These are phyloP conservation scores for Lactarius akahatsu DNA, from an alignment of 768 basidiomycete species.

Conservation along the genomic window DNA sequence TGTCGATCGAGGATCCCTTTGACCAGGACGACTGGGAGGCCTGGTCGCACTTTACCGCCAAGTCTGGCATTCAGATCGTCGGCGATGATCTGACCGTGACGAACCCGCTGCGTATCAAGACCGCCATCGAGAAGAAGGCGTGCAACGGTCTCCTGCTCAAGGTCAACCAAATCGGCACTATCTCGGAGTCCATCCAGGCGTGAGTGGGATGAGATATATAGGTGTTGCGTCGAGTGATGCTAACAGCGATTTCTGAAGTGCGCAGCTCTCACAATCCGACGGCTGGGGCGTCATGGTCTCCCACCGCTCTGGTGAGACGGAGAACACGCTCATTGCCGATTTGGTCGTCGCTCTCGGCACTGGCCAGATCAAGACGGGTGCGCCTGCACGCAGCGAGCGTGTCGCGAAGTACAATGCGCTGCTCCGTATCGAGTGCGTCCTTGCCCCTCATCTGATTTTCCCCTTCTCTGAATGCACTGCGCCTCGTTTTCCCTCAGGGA, in stretches of 20 bases:
- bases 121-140: constrained; percentile 98
- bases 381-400: constrained; percentile 94
- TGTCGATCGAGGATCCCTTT: constrained; percentile 97
- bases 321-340: constrained; percentile 96
- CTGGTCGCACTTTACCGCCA: constrained; percentile 87
- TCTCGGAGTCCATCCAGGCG: constrained; percentile 99
- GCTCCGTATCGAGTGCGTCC: constrained; percentile 79
- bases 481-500: constrained; percentile 47
- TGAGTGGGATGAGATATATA: constrained; percentile 43
- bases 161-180: constrained; percentile 99
- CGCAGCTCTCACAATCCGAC: constrained; percentile 92
- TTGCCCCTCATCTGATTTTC: constrained; percentile 13
- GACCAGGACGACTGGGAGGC: constrained; percentile 99
- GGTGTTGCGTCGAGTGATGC: not conserved
- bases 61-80: constrained; percentile 83
- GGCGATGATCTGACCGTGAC: constrained; percentile 98
- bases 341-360: constrained; percentile 88
- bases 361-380: constrained; percentile 99
- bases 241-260: constrained; percentile 45
- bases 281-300: constrained; percentile 99
- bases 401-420: constrained; percentile 92
- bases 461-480: constrained; percentile 17
- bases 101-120: constrained; percentile 96
- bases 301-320: constrained; percentile 98
- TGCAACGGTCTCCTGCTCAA: constrained; percentile 99